Conservation (phyloP, 2,329 filamentous ascomycete species). For the Botrytis aclada region DNA sequence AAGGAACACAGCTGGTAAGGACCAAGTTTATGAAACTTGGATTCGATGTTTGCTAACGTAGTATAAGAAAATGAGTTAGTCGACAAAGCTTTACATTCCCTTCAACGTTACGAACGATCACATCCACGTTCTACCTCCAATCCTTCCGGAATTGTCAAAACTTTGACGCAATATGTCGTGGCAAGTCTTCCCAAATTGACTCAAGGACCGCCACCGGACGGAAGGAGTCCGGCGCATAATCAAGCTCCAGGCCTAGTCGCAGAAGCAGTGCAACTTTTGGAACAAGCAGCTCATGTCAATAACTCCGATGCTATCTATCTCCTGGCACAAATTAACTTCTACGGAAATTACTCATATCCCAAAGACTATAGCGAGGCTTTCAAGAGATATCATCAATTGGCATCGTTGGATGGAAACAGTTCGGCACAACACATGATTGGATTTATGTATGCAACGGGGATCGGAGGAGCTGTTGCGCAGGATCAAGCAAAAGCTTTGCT, state of each 20-base stretch:
- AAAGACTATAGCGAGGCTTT: constrained; percentile 78
- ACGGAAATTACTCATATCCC: constrained; percentile 88
- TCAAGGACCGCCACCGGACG: constrained; percentile 50
- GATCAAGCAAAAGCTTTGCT: constrained; percentile 90
- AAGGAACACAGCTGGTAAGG: constrained; percentile 33
- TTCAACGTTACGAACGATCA: constrained; percentile 36
- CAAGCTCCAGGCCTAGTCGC: constrained; percentile 51
- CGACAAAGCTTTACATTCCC: constrained; percentile 38
- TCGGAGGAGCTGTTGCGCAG: constrained; percentile 74
- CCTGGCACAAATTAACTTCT: constrained; percentile 93
- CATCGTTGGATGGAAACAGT: constrained; percentile 74
- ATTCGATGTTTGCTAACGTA: constrained; percentile 25
- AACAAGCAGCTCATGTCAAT: constrained; percentile 51
- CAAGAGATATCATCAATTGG: constrained; percentile 74
- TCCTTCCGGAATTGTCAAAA: constrained; percentile 56
- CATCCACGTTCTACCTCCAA: constrained; percentile 40
- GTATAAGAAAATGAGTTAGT: constrained; percentile 37
- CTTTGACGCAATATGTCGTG: constrained; percentile 58
- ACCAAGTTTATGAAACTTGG: background rate
- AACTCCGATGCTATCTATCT: constrained; percentile 84
- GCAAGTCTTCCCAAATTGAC: constrained; percentile 61
- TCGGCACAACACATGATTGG: constrained; percentile 96
- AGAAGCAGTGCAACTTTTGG: constrained; percentile 56
- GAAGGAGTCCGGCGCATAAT: constrained; percentile 28
- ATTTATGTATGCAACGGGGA: constrained; percentile 90